Conservation (phyloP, 768 basidiomycete genomes). For the Boletus rubropictus region DNA sequence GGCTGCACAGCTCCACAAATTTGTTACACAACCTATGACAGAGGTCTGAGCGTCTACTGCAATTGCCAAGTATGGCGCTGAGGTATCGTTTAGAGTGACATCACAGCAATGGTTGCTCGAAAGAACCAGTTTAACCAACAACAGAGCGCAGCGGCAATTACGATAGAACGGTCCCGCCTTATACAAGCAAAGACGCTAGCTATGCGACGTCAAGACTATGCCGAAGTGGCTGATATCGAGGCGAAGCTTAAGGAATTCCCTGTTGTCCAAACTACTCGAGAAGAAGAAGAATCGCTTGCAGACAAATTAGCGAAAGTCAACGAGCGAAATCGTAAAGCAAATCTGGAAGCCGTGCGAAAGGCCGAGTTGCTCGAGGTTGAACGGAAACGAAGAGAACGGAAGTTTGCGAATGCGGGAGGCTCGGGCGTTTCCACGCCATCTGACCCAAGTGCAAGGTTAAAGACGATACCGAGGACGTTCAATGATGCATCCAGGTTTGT, state of each 20-base stretch:
- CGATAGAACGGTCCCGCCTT: slow-evolving; percentile 62
- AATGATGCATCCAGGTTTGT: slow-evolving; percentile 58
- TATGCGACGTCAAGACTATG: slow-evolving; percentile 60
- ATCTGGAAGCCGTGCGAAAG: slow-evolving; percentile 70
- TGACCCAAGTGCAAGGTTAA: slow-evolving; percentile 65
- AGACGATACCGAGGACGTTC: slow-evolving; percentile 55
- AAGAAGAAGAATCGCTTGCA: slow-evolving; percentile 29
- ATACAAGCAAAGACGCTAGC: slow-evolving; percentile 72
- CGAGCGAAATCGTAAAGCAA: slow-evolving; percentile 83
- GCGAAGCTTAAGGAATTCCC: slow-evolving; percentile 53
- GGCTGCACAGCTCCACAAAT: slow-evolving; percentile 50
- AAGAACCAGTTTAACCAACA: slow-evolving; percentile 44
- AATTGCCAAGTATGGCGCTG: slow-evolving; percentile 5
- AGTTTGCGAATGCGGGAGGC: slow-evolving; percentile 40
- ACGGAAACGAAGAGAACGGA: slow-evolving; percentile 64
- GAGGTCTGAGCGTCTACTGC: slow-evolving; percentile 49
- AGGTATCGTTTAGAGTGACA: slow-evolving; percentile 56
- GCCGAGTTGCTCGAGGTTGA: slow-evolving; percentile 69
- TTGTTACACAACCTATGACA: slow-evolving; percentile 61
- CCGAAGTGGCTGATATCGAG: slow-evolving; percentile 58
- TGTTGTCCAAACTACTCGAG: slow-evolving; percentile 13
- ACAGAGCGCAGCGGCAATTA: slow-evolving; percentile 30
- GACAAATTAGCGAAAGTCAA: slow-evolving; percentile 74
- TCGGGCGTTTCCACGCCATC: slow-evolving; percentile 37
- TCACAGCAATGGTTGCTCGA: slow-evolving; percentile 70